Conservation (phyloP, 2,329 filamentous ascomycete species). For the Scolecobasidium constrictum region DNA sequence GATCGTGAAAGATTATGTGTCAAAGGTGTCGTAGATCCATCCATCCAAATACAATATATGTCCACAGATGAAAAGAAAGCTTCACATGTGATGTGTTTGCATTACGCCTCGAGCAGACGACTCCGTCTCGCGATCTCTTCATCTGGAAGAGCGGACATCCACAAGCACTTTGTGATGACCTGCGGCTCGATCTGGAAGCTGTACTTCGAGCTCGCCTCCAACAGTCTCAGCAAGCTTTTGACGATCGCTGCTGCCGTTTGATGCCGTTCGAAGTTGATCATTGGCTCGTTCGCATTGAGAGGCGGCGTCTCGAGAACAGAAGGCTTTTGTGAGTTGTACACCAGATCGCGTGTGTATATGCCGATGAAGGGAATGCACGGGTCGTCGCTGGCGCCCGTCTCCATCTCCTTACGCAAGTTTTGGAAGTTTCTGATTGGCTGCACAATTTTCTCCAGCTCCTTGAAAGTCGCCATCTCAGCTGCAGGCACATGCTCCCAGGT, state of each 20-base stretch:
- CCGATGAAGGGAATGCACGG: slow-evolving; percentile 79
- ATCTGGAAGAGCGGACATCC: slow-evolving; percentile 68
- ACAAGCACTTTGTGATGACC: slow-evolving; percentile 70
- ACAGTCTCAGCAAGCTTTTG: slow-evolving; percentile 66
- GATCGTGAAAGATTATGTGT: too few relatives aligned
- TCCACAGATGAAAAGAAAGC: too few relatives aligned
- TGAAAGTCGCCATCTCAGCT: slow-evolving; percentile 54
- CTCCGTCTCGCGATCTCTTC: slow-evolving; percentile 49
- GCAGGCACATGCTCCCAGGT: slow-evolving; percentile 64
- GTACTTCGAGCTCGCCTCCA: slow-evolving; percentile 69
- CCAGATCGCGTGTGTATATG: slow-evolving; percentile 70
- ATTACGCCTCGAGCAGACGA: slow-evolving; percentile 11
- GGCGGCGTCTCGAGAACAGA: slow-evolving; percentile 61
- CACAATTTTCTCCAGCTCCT: slow-evolving; percentile 59
- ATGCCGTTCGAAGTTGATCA: slow-evolving; percentile 77
- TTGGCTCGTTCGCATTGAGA: slow-evolving; percentile 39
- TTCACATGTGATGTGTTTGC: too few relatives aligned
- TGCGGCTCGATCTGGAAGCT: slow-evolving; percentile 64
- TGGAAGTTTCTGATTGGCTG: slow-evolving; percentile 71
- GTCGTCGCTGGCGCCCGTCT: slow-evolving; percentile 50
- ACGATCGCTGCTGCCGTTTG: slow-evolving; percentile 65
- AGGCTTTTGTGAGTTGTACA: slow-evolving; percentile 71
- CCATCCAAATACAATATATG: too few relatives aligned
- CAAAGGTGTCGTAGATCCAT: too few relatives aligned
- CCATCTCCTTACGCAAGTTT: slow-evolving; percentile 70